phyloP scores from a whole-genome alignment of 768 basidiomycete species.

The Serendipita indica region DNA sequence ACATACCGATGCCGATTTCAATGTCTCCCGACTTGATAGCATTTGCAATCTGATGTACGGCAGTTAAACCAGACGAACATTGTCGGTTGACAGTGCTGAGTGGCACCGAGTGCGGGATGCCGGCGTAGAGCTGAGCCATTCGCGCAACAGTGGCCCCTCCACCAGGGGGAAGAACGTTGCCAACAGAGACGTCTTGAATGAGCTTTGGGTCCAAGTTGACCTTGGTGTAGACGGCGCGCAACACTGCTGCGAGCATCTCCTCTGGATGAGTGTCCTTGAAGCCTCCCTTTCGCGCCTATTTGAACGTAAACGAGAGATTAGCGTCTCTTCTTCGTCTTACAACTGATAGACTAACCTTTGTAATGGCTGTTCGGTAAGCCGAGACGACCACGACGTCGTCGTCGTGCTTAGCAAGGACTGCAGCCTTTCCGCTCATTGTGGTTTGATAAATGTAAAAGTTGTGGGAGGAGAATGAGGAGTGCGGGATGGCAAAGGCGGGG shows the following conservation, averaged over 20 bases:
- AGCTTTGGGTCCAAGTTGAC: constrained; percentile 58
- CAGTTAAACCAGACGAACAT: constrained; percentile 76
- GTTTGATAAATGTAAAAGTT: background rate
- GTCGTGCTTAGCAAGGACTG: constrained; percentile 53
- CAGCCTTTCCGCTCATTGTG: constrained; percentile 31
- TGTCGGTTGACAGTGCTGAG: constrained; percentile 81
- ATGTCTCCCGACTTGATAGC: constrained; percentile 68
- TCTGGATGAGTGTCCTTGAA: constrained; percentile 86
- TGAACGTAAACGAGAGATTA: background rate
- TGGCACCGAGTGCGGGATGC: constrained; percentile 61
- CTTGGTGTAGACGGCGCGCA: constrained; percentile 55
- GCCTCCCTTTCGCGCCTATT: constrained; percentile 66
- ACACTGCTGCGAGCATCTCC: constrained; percentile 59
- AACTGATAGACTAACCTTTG: constrained; percentile 44
- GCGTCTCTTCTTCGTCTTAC: background rate
- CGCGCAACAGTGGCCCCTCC: constrained; percentile 72
- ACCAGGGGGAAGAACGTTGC: constrained; percentile 77
- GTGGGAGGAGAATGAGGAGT: background rate
- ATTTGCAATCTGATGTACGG: constrained; percentile 69
- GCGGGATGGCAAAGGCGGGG: background rate
- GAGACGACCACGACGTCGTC: constrained; percentile 84
- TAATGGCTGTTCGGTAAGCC: constrained; percentile 81
- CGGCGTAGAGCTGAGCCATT: constrained; percentile 75
- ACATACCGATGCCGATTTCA: constrained; percentile 73
- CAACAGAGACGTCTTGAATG: constrained; percentile 73